Percentiles rank a stretch among this genome's conserved stretches.
Conservation (phyloP, 306 rosid species). For the Quercus mongolica region DNA sequence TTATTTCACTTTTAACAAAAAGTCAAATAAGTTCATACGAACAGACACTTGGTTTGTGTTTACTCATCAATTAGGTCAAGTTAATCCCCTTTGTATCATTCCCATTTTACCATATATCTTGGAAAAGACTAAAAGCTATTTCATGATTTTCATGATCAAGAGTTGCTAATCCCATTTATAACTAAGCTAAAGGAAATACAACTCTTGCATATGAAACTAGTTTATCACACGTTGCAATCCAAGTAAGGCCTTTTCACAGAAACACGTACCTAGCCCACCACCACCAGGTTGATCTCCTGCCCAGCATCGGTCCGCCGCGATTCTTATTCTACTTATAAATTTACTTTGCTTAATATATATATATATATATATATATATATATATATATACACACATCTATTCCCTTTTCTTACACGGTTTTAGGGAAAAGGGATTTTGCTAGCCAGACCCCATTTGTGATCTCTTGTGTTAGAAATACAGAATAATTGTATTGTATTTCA, state of each 20-base stretch:
- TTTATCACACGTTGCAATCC: not conserved
- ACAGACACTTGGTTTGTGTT: no score
- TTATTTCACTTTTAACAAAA: no score
- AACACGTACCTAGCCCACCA: not conserved
- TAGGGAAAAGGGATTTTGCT: constrained; percentile 12
- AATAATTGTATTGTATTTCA: no score
- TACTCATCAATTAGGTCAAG: no score
- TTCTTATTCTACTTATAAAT: constrained; percentile 22
- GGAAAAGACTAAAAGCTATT: no score
- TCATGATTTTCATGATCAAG: not conserved
- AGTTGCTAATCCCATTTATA: constrained; percentile 15
- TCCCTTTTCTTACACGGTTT: no score
- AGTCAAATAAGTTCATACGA: no score
- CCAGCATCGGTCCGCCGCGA: constrained; percentile 67
- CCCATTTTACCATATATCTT: no score
- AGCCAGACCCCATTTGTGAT: constrained; percentile 1
- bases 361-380: no score
- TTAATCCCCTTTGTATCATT: no score
- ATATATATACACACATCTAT: not conserved
- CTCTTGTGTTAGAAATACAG: not conserved
- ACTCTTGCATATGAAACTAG: not conserved
- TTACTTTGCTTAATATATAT: not conserved
- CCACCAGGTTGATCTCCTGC: constrained; percentile 37
- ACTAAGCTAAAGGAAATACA: not conserved
- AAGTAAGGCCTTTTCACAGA: constrained; percentile 19